Base-by-base conservation (phyloP, 371 early-diverging fungal genomes). In the Nosema granulosis region DNA sequence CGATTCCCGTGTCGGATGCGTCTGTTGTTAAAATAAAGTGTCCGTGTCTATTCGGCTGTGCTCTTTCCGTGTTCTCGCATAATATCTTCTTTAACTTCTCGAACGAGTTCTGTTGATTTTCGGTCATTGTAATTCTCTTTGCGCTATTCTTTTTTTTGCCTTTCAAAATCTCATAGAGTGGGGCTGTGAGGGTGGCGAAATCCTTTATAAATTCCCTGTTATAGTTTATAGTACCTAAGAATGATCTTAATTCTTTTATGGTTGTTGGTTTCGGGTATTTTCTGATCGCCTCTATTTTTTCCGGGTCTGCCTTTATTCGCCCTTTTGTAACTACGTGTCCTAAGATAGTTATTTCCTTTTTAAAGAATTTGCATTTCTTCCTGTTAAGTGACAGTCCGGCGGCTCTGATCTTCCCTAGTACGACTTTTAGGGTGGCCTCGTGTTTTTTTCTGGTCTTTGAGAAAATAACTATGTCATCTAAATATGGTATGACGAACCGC, bases 21-120 rank as follows among this genome's bases (percentile, higher is more conserved):
- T 80, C 80, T 6, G 80, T 77, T 16, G 38, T 73, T 22, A 80
- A 58, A 26, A 74, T 77, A 69, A 57, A 76, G 29, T 34, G 16
- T 18, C 58, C 43, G 1, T 34, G 50, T 28, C 3, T 1, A 49
- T 73, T 68, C 51, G 80, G 76, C 1, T 38, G 26, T 9, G n/a
- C 34, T 26, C 22, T 16, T 1, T 16, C 9, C 20, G 6, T 31
- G 35, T 29, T 12, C 34, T 54, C 32, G 20, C 29, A 0, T 24
- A 70, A 22, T 16, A 24, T 20, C 1, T 34, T 52, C 31, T 71
- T 70, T 0, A 66, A 20, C 20, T 54, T 26, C 11, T 67, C 22
- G 0, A 61, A 9, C 50, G 50, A 13, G n/a, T 49, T 49, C 13
- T 13, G 50, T 49, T 49, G 11, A 43, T 43, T 43, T 11, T 43